These are phyloP conservation scores for Solanum etuberosum DNA, from an alignment of 257 asterid genomes.

Conservation along the genomic window DNA sequence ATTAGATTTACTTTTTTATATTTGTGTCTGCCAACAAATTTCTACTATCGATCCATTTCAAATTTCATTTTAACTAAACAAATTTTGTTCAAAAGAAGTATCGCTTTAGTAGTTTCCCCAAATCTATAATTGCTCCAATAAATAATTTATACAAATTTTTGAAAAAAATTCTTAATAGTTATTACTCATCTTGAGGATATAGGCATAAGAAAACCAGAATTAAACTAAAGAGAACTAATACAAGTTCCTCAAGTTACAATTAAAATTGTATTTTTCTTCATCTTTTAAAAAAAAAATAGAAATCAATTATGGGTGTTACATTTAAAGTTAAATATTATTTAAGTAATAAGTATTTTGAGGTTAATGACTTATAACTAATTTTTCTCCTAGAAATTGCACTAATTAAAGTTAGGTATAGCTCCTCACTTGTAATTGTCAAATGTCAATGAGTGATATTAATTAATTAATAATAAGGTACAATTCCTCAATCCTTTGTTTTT, in stretches of 20 bases:
- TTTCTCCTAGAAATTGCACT: not conserved
- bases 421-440: not conserved
- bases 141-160: not conserved
- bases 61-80: not conserved
- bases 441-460: not conserved
- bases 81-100: not conserved
- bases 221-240: not conserved
- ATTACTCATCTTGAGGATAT: not conserved
- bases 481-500: not conserved
- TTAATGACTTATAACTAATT: not conserved
- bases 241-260: not conserved
- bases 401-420: not conserved
- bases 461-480: not conserved
- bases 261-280: not conserved
- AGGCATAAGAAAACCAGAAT: not conserved
- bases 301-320: not conserved
- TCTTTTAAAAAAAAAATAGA: not conserved
- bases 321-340: not conserved
- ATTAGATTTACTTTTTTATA: too few relatives aligned
- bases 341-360: not conserved
- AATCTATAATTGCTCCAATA: not conserved
- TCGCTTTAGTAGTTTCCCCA: not conserved
- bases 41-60: not conserved
- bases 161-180: not conserved
- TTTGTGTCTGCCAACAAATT: too few relatives aligned